Percentiles rank a stretch among this genome's conserved stretches.
Conservation (phyloP, 1,284 basidiomycete species). For the Filobasidium uniguttulatum region DNA sequence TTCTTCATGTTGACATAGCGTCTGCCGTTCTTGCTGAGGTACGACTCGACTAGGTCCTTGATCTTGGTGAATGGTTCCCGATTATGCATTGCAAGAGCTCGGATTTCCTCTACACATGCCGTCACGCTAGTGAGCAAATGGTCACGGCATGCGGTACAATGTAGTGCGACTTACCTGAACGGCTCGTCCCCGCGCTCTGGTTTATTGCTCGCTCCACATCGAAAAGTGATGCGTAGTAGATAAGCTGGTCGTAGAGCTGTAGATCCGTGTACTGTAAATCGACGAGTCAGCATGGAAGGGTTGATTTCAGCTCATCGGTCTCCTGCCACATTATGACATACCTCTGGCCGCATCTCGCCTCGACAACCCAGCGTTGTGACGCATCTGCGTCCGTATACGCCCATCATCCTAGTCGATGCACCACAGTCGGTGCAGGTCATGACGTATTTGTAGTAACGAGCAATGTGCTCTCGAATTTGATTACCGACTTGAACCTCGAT, state of each 20-base stretch:
- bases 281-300: conserved; percentile 1
- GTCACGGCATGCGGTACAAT: background rate
- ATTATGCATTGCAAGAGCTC: conserved; percentile 44
- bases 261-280: conserved; percentile 59
- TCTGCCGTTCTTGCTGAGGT: conserved; percentile 67
- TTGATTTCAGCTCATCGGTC: no score
- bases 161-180: conserved; percentile 40
- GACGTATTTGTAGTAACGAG: conserved; percentile 79
- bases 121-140: background rate
- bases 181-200: conserved; percentile 41
- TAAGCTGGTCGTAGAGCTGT: conserved; percentile 70
- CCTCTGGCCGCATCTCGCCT: conserved; percentile 61
- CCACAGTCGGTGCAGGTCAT: conserved; percentile 81
- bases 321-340: conserved; percentile 31
- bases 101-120: conserved; percentile 44
- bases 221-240: conserved; percentile 67
- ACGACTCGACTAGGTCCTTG: conserved; percentile 51
- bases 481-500: conserved; percentile 72
- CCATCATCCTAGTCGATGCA: conserved; percentile 68
- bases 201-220: conserved; percentile 52
- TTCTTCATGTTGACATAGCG: conserved; percentile 67
- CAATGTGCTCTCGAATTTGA: conserved; percentile 64
- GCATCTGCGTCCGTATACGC: conserved; percentile 76
- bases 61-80: conserved; percentile 44
- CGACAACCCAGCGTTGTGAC: conserved; percentile 49